phyloP scores from a whole-genome alignment of 2,329 filamentous ascomycete species.

The Aspergillus terreus region DNA sequence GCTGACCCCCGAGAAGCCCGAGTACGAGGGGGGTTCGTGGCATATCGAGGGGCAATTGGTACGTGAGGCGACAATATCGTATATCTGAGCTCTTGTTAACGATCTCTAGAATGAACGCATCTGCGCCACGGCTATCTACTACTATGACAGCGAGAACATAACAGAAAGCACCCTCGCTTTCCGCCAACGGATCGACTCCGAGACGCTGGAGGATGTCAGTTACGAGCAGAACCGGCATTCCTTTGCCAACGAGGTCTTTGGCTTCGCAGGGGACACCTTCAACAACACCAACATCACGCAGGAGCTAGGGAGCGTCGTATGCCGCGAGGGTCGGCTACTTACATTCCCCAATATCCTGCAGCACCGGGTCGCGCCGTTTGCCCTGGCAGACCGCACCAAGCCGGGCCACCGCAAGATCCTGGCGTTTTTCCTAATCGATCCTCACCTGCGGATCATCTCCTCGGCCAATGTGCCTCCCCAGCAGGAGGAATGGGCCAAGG shows the following conservation, averaged over 20 bases:
- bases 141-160: slow-evolving; percentile 61
- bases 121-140: slow-evolving; percentile 61
- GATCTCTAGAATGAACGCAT: slow-evolving; percentile 56
- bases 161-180: slow-evolving; percentile 53
- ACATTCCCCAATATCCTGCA: slow-evolving; percentile 36
- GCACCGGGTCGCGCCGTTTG: slow-evolving; percentile 50
- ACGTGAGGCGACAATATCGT: neutral
- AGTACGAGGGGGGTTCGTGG: slow-evolving; percentile 45
- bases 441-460: slow-evolving; percentile 48
- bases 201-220: neutral
- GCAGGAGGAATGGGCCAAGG: slow-evolving; percentile 44
- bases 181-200: slow-evolving; percentile 31
- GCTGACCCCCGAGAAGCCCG: slow-evolving; percentile 56
- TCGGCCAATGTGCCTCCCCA: slow-evolving; percentile 53
- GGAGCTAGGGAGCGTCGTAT: slow-evolving; percentile 7
- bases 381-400: slow-evolving; percentile 46
- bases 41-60: slow-evolving; percentile 45
- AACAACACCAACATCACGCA: slow-evolving; percentile 15
- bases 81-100: neutral
- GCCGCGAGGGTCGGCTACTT: slow-evolving; percentile 5
- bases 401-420: slow-evolving; percentile 57
- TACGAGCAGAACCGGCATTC: slow-evolving; percentile 3
- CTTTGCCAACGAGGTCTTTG: slow-evolving; percentile 3
- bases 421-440: slow-evolving; percentile 59
- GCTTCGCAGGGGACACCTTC: neutral